Percentiles rank a stretch among this genome's conserved stretches.
Conservation (phyloP, 2,329 filamentous ascomycete species). For the Pseudogymnoascus sp. region DNA sequence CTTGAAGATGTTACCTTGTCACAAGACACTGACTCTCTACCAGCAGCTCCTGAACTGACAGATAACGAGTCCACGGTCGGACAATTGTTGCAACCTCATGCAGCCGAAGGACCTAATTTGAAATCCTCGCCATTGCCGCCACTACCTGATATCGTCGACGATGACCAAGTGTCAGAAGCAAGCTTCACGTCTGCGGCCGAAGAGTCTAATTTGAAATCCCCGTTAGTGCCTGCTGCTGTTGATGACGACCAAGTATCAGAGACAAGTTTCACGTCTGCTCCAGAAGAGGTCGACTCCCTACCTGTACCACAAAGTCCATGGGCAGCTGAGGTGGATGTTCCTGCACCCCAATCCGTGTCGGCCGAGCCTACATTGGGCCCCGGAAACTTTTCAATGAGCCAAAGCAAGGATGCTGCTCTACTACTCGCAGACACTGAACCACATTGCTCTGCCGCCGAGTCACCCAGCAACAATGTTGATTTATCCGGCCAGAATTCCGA, state of each 20-base stretch:
- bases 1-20: neutral
- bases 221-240: neutral
- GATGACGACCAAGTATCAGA: neutral
- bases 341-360: neutral
- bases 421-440: neutral
- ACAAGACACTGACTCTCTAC: neutral
- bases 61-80: neutral
- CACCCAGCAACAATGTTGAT: neutral
- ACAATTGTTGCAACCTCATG: neutral
- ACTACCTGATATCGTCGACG: neutral
- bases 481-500: neutral
- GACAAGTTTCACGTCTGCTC: neutral
- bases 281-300: neutral
- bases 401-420: neutral
- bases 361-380: neutral
- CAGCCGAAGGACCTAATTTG: neutral
- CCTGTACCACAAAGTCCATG: conserved; percentile 24
- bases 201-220: neutral
- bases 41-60: neutral
- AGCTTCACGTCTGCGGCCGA: neutral
- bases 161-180: neutral
- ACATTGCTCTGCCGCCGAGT: neutral
- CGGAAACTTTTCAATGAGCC: neutral
- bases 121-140: neutral
- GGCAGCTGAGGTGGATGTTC: conserved; percentile 14